Evolutionary conservation across 257 asterid genomes (phyloP), one percentile per base, ranked within the genome.

Genomic region (Vinca minor): DNA sequence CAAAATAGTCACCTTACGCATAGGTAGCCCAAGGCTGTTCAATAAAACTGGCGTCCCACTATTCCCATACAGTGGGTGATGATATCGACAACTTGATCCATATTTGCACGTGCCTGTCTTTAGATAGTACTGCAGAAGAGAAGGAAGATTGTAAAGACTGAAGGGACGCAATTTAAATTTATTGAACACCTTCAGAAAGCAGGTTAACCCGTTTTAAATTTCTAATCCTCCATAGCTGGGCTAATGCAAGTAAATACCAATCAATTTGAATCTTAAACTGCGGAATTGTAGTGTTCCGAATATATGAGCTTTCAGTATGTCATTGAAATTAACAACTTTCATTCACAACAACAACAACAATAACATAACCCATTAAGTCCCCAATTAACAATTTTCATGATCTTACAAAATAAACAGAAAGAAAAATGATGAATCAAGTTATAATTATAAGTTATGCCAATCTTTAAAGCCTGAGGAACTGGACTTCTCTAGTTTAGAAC

Each of bases 101-200:
- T 76, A 86, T 71, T 82, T 86, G 80, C 95, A 86, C 20, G 83
- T 78, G 57, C 95, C 95, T 53, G 91, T 86, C 87, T 78, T 86
- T 49, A 86, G 71, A 72, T 78, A 86, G 76, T 71, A 76, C 95
- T 86, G 85, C 81, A 80, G 71, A 70, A 55, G 48, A 55, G 72
- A 36, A 35, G 41, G 60, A 14, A 26, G 2, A 7, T 41, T 29
- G 28, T 15, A 38, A 6, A 42, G 58, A 12, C 34, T 29, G 10
- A 25, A 32, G 12, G 18, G 12, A 26, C 25, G 35, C 35, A 25
- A 42, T 61, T 25, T 41, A 25, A 25, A 2, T 29, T 5, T 18
- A 23, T 12, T 10, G 10, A 17, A 65, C 3, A 38, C 29, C 28
- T 17, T 14, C 17, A 17, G 23, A 21, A 20, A 17, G 21, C 42